Conservation (phyloP, 1,139 yeast genomes). For the Yamadazyma triangularis region DNA sequence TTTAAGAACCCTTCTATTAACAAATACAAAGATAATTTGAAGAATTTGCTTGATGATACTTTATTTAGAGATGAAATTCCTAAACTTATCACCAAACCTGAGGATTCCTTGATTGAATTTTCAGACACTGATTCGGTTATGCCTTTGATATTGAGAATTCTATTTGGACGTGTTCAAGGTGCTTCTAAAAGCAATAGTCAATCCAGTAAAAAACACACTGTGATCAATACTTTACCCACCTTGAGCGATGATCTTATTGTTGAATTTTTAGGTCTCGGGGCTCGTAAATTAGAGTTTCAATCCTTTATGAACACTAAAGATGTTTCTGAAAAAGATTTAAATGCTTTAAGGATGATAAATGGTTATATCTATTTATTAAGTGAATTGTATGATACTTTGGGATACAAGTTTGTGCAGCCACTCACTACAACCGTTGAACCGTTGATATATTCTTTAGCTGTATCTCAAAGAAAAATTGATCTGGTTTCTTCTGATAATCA, state of each 20-base stretch:
- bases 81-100: slow-evolving; percentile 50
- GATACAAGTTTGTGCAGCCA: slow-evolving; percentile 50
- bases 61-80: slow-evolving; percentile 82
- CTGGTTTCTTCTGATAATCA: slow-evolving; percentile 11
- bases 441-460: slow-evolving; percentile 51
- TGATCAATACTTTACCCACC: slow-evolving; percentile 64
- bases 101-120: slow-evolving; percentile 52
- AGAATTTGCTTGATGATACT: slow-evolving; percentile 75
- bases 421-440: slow-evolving; percentile 56
- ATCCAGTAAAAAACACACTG: slow-evolving; percentile 71
- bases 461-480: slow-evolving; percentile 47
- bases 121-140: slow-evolving; percentile 57
- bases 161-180: slow-evolving; percentile 83
- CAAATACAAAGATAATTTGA: slow-evolving; percentile 70
- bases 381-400: slow-evolving; percentile 61
- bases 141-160: slow-evolving; percentile 71
- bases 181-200: slow-evolving; percentile 58
- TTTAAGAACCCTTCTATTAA: slow-evolving; percentile 55
- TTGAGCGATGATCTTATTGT: slow-evolving; percentile 51
- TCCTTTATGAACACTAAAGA: slow-evolving; percentile 20
- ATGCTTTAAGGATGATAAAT: slow-evolving; percentile 46
- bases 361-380: slow-evolving; percentile 71
- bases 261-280: slow-evolving; percentile 60
- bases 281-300: slow-evolving; percentile 48
- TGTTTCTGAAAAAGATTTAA: slow-evolving; percentile 12